A percentile compares a stretch with the other conserved stretches of the same genome.
Conservation (phyloP, 2,329 filamentous ascomycete species). For the Colletotrichum shisoi region DNA sequence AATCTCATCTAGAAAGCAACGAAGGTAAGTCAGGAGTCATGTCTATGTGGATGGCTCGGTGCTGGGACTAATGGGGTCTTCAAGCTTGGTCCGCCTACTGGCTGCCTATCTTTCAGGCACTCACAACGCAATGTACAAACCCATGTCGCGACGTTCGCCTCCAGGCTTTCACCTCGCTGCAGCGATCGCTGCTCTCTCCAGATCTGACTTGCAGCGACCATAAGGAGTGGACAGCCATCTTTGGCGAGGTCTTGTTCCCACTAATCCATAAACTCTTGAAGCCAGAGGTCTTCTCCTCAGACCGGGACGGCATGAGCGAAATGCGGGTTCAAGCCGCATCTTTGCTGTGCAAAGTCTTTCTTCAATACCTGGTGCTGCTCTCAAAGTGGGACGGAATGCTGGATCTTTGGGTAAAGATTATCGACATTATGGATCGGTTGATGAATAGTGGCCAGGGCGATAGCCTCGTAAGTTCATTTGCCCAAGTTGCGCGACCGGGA, state of each 20-base stretch:
- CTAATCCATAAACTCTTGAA: slow-evolving; percentile 87
- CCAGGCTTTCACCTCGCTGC: slow-evolving; percentile 83
- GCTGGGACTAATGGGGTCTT: slow-evolving; percentile 42
- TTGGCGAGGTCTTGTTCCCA: slow-evolving; percentile 91
- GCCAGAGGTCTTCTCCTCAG: slow-evolving; percentile 91
- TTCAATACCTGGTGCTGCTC: slow-evolving; percentile 88
- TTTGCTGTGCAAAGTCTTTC: slow-evolving; percentile 90
- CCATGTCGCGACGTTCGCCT: slow-evolving; percentile 92
- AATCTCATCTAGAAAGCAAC: slow-evolving; percentile 87
- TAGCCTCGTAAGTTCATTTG: slow-evolving; percentile 70
- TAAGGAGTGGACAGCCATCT: slow-evolving; percentile 93
- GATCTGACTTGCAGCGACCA: slow-evolving; percentile 84
- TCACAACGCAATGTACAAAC: slow-evolving; percentile 91
- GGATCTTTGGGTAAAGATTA: slow-evolving; percentile 88
- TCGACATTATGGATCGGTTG: slow-evolving; percentile 92
- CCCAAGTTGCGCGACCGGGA: slow-evolving; percentile 11
- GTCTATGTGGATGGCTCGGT: not conserved
- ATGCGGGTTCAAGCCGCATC: slow-evolving; percentile 91
- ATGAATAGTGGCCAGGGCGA: slow-evolving; percentile 96
- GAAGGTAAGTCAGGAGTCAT: slow-evolving; percentile 65
- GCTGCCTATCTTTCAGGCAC: slow-evolving; percentile 89
- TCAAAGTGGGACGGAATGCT: slow-evolving; percentile 88
- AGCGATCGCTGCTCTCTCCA: slow-evolving; percentile 83
- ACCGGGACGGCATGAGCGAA: slow-evolving; percentile 92
- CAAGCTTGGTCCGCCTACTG: slow-evolving; percentile 98